Base-by-base conservation (phyloP, 179 eudicot species). In the Spinacia oleracea region DNA sequence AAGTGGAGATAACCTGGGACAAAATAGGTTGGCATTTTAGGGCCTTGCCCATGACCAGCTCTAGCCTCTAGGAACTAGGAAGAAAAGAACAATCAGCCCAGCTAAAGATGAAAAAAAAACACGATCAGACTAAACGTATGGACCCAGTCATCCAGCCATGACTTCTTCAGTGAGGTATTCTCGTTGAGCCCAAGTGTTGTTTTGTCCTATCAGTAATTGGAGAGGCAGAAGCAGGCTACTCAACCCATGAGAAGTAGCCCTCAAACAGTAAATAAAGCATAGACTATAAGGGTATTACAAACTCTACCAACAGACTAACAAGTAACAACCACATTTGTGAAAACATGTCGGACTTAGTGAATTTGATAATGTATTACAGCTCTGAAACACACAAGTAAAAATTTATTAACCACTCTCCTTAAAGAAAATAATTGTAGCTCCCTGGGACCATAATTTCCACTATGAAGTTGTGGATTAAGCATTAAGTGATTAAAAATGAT, bases 181-280 rank as follows among this genome's bases (percentile, higher is more conserved):
- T n/a, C n/a, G n/a, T n/a, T n/a, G n/a, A n/a, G n/a, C n/a, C n/a
- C n/a, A n/a, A n/a, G n/a, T n/a, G n/a, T n/a, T n/a, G n/a, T n/a
- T n/a, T n/a, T n/a, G n/a, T n/a, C n/a, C n/a, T n/a, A n/a, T n/a
- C n/a, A n/a, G n/a, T n/a, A n/a, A n/a, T n/a, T n/a, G n/a, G n/a
- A n/a, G n/a, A n/a, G n/a, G n/a, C n/a, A n/a, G n/a, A n/a, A n/a
- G n/a, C n/a, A n/a, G n/a, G n/a, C n/a, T n/a, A n/a, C n/a, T n/a
- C n/a, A n/a, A n/a, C 78, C 78, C 74, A 78, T 58, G 79, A 60
- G 71, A 80, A 80, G 72, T 70, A 70, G 76, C 65, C 79, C 60
- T 51, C 70, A 42, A 48, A 76, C 23, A 40, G 59, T 20, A 69
- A 15, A 75, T 58, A 45, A 68, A 60, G 71, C 32, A 34, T 6